A percentile compares a stretch with the other conserved stretches of the same genome.
phyloP scores from a whole-genome alignment of 768 basidiomycete genomes.

The Favolaschia claudopus region DNA sequence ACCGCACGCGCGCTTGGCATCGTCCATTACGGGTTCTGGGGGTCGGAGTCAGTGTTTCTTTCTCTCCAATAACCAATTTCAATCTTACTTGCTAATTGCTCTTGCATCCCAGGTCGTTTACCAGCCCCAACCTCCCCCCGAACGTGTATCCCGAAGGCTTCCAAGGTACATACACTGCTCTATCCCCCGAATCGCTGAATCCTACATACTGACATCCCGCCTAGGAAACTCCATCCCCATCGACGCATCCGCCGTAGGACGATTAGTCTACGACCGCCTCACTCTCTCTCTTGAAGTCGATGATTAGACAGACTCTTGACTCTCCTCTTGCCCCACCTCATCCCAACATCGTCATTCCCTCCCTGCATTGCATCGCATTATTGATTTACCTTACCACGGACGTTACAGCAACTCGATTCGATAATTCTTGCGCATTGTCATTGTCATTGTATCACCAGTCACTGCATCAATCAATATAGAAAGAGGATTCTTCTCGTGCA shows the following conservation, averaged over 20 bases:
- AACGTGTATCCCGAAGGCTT: slow-evolving; percentile 88
- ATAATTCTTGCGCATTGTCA: no score
- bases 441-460: no score
- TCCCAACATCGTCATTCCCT: not conserved
- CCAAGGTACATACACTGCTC: slow-evolving; percentile 50
- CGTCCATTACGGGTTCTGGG: slow-evolving; percentile 86
- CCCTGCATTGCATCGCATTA: not conserved
- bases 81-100: not conserved
- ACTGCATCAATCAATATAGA: no score
- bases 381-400: not conserved
- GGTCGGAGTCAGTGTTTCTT: slow-evolving; percentile 56
- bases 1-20: slow-evolving; percentile 78
- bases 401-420: no score
- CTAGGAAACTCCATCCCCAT: slow-evolving; percentile 84
- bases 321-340: not conserved
- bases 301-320: slow-evolving; percentile 50
- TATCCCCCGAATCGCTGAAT: not conserved
- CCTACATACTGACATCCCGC: not conserved
- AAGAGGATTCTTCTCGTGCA: no score
- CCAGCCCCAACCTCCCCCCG: slow-evolving; percentile 72
- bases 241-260: slow-evolving; percentile 72
- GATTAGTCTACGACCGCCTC: slow-evolving; percentile 63
- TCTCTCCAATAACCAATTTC: not conserved
- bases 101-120: slow-evolving; percentile 69
- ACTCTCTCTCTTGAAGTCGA: slow-evolving; percentile 66